Evolutionary conservation across 768 basidiomycete genomes (phyloP), one percentile per base, ranked within the genome.

Genomic region (Goffeauzyma gilvescens): DNA sequence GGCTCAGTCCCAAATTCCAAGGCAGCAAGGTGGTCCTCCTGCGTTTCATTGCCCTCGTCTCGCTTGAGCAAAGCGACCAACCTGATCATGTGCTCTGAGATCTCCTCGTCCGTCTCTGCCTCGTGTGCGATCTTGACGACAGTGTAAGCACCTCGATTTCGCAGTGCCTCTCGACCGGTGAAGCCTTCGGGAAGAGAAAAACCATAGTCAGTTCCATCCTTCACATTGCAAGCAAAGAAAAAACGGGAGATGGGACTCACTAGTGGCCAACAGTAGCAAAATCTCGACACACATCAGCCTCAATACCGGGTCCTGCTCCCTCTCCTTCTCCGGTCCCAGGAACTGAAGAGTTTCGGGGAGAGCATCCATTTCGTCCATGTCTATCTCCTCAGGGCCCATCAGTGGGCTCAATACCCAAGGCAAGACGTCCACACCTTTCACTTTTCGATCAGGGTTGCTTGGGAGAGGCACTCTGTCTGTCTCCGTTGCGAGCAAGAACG

Each of bases 381-480:
- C 87, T 46, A 83, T 78, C 63, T 96, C 93, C 63, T 96, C 93
- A 1, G 86, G 80, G 5, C 90, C 89, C 31, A 90, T 86, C 2
- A 98, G 68, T 0, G 93, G 90, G 0, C 89, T 72, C 3, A 98
- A 70, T 9, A 98, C 69, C 56, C 76, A 81, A 0, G 84, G 79
- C 8, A 96, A 69, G 2, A 79, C 73, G 62, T 86, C 79, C 26
- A 95, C 75, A 4, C 87, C 86, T 2, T 59, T 59, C 23, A 65
- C 62, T 37, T 46, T 56, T 18, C 56, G 35, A 3, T 40, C 39
- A 3, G 55, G 81, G 75, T 3, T 78, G 75, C 5, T 79, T 69
- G 12, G 72, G 17, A 78, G 69, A 28, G 54, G 58, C 5, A 68
- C 69, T 1, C 72, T 65, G 39, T 89, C 83, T 12, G 75, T 48